phyloP scores from a whole-genome alignment of 1,284 basidiomycete species.

The Rhodofomes roseus region DNA sequence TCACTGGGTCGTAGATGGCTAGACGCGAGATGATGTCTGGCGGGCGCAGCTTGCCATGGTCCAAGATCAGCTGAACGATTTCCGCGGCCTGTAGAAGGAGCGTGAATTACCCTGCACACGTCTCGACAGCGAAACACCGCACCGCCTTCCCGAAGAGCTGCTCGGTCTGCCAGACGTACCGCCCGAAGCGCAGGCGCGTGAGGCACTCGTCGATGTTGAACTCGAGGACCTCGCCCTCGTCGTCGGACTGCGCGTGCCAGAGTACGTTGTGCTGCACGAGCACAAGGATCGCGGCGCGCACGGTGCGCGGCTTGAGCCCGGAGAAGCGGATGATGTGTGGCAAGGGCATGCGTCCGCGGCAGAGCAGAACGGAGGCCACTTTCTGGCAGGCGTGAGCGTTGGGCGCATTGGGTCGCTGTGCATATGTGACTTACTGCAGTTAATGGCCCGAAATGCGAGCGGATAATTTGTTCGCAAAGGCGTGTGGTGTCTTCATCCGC shows the following conservation, averaged over 20 bases:
- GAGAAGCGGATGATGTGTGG: constrained; percentile 68
- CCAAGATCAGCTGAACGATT: constrained; percentile 72
- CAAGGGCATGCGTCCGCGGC: constrained; percentile 79
- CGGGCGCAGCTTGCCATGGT: constrained; percentile 84
- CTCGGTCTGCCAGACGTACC: constrained; percentile 72
- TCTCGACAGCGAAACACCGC: constrained; percentile 26
- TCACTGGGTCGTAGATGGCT: constrained; percentile 44
- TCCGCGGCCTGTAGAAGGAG: constrained; percentile 54
- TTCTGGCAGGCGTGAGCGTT: constrained; percentile 41
- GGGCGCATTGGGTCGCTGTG: no score
- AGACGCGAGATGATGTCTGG: constrained; percentile 65
- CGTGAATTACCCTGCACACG: constrained; percentile 10
- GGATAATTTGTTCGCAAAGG: constrained; percentile 74
- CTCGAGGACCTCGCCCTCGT: constrained; percentile 77
- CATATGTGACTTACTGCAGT: constrained; percentile 53
- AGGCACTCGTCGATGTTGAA: constrained; percentile 80
- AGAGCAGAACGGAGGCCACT: constrained; percentile 80
- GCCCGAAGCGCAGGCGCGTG: constrained; percentile 73
- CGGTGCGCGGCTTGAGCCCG: constrained; percentile 59
- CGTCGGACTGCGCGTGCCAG: constrained; percentile 74
- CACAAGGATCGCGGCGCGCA: constrained; percentile 74
- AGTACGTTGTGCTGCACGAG: constrained; percentile 92
- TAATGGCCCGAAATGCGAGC: constrained; percentile 76
- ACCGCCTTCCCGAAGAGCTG: constrained; percentile 69
- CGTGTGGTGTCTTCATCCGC: constrained; percentile 67